Base-by-base conservation (phyloP, 192 early-diverging fungal genomes). In the Podila clonocystis region DNA sequence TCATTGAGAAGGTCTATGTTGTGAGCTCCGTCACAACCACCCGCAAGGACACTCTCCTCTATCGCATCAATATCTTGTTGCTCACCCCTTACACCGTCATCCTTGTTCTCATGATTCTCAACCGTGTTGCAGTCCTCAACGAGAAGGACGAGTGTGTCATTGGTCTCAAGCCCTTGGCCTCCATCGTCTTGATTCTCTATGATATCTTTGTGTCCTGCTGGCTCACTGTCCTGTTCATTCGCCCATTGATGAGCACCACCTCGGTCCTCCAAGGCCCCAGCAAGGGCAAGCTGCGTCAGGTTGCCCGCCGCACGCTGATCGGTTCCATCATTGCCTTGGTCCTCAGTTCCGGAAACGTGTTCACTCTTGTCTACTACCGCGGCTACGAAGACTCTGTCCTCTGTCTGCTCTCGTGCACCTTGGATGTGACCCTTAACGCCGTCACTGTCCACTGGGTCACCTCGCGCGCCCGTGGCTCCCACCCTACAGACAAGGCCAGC, bases 361-460 rank as follows among this genome's bases (percentile, higher is more conserved):
- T 83, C 24, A 70, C 79, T 19, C 65, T 87, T 20, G 78, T 77
- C 7, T 48, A 82, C 60, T 79, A 73, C 52, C 52, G 74, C 26
- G 86, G 86, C 8, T 64, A 69, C 13, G 84, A 87, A 58, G 73
- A 79, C 57, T 82, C 84, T 20, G 71, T 85, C 17, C 52, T 87
- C 8, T 87, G 86, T 62, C 55, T 87, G 49, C 74, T 83, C 17
- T 84, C 79, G 20, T 87, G 86, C 55, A 82, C 80, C 17, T 38
- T 87, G 31, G 86, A 87, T 57, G 86, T 87, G 26, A 85, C 82
- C 8, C 58, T 87, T 20, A 87, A 85, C 48, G 74, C 82, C 9
- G 59, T 58, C 29, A 83, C 84, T 2, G 72, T 87, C 31, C 84
- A 85, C 62, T 87, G 86, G 86, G 86, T 87, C 50, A 85, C 80